Evolutionary conservation across 1,139 yeast species (phyloP).

Genomic region (Yamadazyma spencermartinsiae): DNA sequence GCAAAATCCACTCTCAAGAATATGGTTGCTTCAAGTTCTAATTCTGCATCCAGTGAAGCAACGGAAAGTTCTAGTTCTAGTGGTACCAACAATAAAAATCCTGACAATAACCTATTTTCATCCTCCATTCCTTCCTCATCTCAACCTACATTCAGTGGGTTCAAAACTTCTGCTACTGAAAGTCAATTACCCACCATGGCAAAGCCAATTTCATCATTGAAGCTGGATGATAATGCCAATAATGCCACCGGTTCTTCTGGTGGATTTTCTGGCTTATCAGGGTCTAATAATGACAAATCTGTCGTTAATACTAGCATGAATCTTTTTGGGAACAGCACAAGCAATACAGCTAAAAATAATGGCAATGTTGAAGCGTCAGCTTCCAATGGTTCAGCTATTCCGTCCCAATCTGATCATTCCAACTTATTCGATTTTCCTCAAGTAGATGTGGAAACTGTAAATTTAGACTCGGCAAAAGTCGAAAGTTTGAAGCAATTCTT

Average conservation of each 20-base stretch:
- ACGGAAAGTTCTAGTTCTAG: neutral
- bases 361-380: neutral
- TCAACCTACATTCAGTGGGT: neutral
- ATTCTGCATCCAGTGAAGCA: neutral
- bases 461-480: conserved; percentile 28
- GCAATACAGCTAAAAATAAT: neutral
- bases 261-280: neutral
- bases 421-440: conserved; percentile 7
- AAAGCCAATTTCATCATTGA: neutral
- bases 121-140: neutral
- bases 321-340: neutral
- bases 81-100: neutral
- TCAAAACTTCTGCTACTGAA: neutral
- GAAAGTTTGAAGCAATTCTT: conserved; percentile 27
- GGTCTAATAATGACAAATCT: neutral
- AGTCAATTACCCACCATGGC: neutral
- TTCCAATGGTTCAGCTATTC: neutral
- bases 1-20: neutral
- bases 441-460: conserved; percentile 13
- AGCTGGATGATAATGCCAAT: neutral
- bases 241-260: neutral
- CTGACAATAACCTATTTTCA: neutral
- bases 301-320: neutral
- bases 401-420: neutral
- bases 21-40: neutral